These are phyloP conservation scores for Stephania cephalantha DNA, from an alignment of 164 flowering plant genomes.

Conservation along the genomic window DNA sequence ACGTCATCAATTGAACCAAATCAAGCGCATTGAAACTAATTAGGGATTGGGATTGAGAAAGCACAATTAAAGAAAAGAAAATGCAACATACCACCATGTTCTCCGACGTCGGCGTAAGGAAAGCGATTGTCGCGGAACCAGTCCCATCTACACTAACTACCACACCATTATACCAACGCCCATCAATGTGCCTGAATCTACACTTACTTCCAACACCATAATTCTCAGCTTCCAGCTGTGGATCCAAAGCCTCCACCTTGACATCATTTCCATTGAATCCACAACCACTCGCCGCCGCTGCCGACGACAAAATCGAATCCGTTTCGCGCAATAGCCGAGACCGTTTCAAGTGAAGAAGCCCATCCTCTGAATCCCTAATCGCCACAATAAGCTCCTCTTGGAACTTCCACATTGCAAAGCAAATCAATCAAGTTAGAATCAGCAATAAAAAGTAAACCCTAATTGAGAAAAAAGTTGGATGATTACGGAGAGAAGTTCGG, in stretches of 20 bases:
- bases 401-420: constrained; percentile 34
- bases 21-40: background rate
- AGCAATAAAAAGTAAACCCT: background rate
- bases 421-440: background rate
- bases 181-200: constrained; percentile 81
- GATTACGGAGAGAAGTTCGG: constrained; percentile 64
- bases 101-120: constrained; percentile 83
- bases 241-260: constrained; percentile 46
- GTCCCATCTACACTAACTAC: constrained; percentile 51
- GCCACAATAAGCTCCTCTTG: constrained; percentile 77
- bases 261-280: constrained; percentile 26
- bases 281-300: constrained; percentile 4
- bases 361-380: constrained; percentile 81
- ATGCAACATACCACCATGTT: constrained; percentile 68
- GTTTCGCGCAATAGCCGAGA: constrained; percentile 64
- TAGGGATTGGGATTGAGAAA: background rate
- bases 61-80: background rate
- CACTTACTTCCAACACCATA: constrained; percentile 72
- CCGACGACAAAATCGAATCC: constrained; percentile 32
- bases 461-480: background rate
- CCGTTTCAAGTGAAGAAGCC: constrained; percentile 69
- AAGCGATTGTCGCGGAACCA: constrained; percentile 57
- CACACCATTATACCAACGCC: constrained; percentile 84
- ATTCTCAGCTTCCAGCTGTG: constrained; percentile 33
- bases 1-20: background rate